Evolutionary conservation across 306 rosid species (phyloP), one percentile per base, ranked within the genome.

Genomic region (Vachellia pachyceras): DNA sequence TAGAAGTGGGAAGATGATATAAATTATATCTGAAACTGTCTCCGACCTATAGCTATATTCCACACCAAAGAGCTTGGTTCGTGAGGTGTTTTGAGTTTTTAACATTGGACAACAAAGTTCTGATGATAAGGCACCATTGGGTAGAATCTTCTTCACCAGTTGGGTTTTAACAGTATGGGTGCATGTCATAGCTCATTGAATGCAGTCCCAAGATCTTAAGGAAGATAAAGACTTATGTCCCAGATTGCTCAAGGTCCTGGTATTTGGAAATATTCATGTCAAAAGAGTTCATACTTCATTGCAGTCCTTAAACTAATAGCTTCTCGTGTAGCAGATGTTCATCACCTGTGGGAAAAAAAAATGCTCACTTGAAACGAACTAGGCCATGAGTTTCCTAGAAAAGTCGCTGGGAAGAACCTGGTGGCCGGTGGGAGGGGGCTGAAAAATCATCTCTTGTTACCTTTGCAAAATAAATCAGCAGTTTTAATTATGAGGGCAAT

Each of bases 231-330:
- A 20, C 29, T 3, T 69, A 29, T 2, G 1, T 35, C 54, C 79
- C 67, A 18, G 25, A 54, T 54, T 33, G 63, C 52, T 41, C 45
- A 65, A 81, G 65, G 64, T 68, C 77, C 82, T 74, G 77, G 55
- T 65, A 41, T 81, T 81, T 77, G 40, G 29, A 72, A 80, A 60
- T 68, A 29, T 29, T 29, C 7, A 58, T 14, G 36, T 9, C 12
- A 39, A 45, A 10, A 42, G 12, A 17, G 36, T 60, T 11, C 17
- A 29, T 60, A 10, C 1, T 60, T 29, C 36, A 60, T 17, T 60
- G 39, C 67, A 25, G 15, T 10, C 37, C n/a, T 4, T 12, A 18
- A 15, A 49, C 18, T 49, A 7, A 47, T 49, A 49, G 7, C 55
- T 49, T 49, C 20, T 49, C 55, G 20, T 49, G 5, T 49, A 49